Evolutionary conservation across 2,329 filamentous ascomycete genomes (phyloP), one percentile per base, ranked within the genome.

Genomic region (Curvularia spicifera): DNA sequence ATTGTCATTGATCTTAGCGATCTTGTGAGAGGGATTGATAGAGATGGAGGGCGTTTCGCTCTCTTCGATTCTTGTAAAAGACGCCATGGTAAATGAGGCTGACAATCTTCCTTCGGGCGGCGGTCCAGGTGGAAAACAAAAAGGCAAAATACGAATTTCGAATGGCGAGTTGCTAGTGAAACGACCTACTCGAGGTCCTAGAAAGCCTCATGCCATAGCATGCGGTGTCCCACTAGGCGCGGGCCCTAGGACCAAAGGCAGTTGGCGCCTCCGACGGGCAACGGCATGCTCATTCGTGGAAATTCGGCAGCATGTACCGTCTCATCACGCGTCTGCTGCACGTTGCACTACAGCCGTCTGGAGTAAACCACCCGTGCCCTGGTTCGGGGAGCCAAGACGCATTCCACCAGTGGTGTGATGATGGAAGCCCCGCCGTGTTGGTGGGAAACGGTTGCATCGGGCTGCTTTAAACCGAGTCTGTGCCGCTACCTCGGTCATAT

Each of bases 1-100:
- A 72, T 91, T 91, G 60, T 90, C 85, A 70, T 93, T 87, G 70
- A 95, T 91, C 72, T 87, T 87, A 57, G 89, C 88, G 53, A 93
- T 78, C 65, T 84, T 86, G 74, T 89, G 84, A 15, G 78, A 75
- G 5, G 88, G 81, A 71, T 91, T 85, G 58, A 93, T 80, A 53
- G 84, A 84, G 70, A 92, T 90, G 64, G 83, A 83, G 46, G 89
- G 84, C 59, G 78, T 82, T 66, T 88, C 84, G 63, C 81, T 81
- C 56, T 87, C 85, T 9, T 79, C 70, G 63, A 91, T 85, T 70
- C 85, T 86, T 24, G 89, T 91, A 71, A 91, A 92, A 46, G 87
- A 90, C 9, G 90, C 86, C 90, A 92, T 92, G 22, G 48, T 63
- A 51, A 8, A 28, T 31, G 43, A 26, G 20, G 22, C 15, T 10